Conservation (phyloP, 352 stramenopile species). For the Pythium dissotocum region DNA sequence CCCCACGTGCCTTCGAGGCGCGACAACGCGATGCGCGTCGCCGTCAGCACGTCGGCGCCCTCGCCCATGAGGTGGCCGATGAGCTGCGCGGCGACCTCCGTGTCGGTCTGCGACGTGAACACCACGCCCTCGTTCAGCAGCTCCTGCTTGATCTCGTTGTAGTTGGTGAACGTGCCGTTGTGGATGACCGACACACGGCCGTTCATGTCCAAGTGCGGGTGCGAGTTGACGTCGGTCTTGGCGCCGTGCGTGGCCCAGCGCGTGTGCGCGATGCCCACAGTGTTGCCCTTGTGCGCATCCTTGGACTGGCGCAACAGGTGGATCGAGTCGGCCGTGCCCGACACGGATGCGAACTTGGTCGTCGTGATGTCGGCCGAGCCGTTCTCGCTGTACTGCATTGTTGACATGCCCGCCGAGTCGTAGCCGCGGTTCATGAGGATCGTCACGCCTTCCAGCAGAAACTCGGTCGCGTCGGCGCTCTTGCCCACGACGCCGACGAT, state of each 20-base stretch:
- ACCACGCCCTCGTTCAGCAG: constrained; percentile 84
- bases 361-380: constrained; percentile 68
- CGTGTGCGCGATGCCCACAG: constrained; percentile 98
- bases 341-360: constrained; percentile 94
- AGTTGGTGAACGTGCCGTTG: constrained; percentile 99
- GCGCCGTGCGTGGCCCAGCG: constrained; percentile 98
- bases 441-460: constrained; percentile 86
- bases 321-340: constrained; percentile 93
- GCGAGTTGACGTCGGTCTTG: constrained; percentile 98
- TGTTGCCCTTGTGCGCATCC: constrained; percentile 81
- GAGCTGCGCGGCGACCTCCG: constrained; percentile 97
- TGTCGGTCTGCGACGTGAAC: constrained; percentile 97
- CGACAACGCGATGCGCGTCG: constrained; percentile 89
- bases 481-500: constrained; percentile 81
- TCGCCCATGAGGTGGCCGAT: constrained; percentile 93
- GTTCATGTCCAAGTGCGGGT: constrained; percentile 96
- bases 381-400: constrained; percentile 58
- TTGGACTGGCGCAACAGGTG: constrained; percentile 85
- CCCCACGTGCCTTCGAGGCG: constrained; percentile 96
- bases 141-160: constrained; percentile 90
- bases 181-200: constrained; percentile 96
- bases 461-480: constrained; percentile 65
- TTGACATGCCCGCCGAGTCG: constrained; percentile 97
- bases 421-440: constrained; percentile 96
- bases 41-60: constrained; percentile 78